Conservation (phyloP, 1,139 yeast genomes). For the Lodderomyces jiufengensis region DNA sequence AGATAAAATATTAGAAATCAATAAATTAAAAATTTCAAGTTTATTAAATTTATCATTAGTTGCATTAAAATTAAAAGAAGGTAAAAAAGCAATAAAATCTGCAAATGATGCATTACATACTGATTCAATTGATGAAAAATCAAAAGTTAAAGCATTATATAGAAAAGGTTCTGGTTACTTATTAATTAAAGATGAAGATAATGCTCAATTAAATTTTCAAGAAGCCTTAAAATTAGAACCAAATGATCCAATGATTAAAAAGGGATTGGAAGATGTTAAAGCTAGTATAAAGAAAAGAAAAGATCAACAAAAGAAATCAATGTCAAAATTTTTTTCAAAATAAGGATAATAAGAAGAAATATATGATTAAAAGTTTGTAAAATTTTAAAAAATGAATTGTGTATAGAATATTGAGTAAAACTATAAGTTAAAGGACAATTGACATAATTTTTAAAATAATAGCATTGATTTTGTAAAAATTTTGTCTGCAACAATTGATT, state of each 20-base stretch:
- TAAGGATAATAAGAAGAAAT: not conserved
- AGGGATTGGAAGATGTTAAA: constrained; percentile 64
- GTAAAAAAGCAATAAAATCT: constrained; percentile 53
- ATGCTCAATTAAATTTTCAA: constrained; percentile 63
- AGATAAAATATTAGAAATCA: constrained; percentile 47
- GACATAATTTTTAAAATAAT: no score
- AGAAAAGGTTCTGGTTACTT: constrained; percentile 79
- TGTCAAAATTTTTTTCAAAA: constrained; percentile 66
- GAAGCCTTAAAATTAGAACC: constrained; percentile 68
- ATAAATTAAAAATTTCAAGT: constrained; percentile 57
- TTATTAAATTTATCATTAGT: constrained; percentile 73
- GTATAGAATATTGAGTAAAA: no score
- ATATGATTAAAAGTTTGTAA: no score
- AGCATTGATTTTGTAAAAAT: no score
- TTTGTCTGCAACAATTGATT: no score
- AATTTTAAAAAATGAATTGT: no score
- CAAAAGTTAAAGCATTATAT: constrained; percentile 79
- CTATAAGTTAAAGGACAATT: no score
- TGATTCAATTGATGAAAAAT: constrained; percentile 59
- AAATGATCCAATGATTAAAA: constrained; percentile 67
- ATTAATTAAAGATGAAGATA: constrained; percentile 63
- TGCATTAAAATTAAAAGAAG: constrained; percentile 61
- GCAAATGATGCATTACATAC: constrained; percentile 66
- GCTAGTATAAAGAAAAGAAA: constrained; percentile 48
- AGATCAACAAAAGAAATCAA: constrained; percentile 77